Base-by-base conservation (phyloP, 73 alveolate genomes). In the Diophrys sp. region DNA sequence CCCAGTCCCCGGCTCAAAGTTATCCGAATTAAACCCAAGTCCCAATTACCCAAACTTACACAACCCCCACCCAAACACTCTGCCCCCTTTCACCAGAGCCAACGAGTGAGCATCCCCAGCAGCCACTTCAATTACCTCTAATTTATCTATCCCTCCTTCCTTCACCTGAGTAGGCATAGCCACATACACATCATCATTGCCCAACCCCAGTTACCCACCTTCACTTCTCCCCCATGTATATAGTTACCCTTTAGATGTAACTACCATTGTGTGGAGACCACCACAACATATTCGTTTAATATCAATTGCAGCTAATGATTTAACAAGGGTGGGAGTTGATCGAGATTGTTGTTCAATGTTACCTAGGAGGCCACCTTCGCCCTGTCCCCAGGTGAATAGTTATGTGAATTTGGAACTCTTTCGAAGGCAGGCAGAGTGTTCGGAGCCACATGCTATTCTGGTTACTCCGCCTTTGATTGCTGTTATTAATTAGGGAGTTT, bases 41-140 rank as follows among this genome's bases (percentile, higher is more conserved):
- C 93, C 96, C 0, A 84, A 73, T 75, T 89, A 75, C 0, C 96
- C 96, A 54, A 78, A 83, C 57, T 89, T 85, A 33, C 88, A 62
- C 73, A 72, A 56, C 14, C 99, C 99, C 98, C 99, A 95, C 31
- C 90, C 96, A 82, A 80, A 95, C 25, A 94, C 86, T 68, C 72
- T 80, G 18, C 97, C 98, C 57, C 89, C 97, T 33, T 83, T 72
- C 1, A 91, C 73, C 73, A 95, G 74, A 23, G 96, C 97, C 1
- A 87, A 81, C 29, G 95, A 82, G 76, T 95, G 99, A 0, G 96
- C 96, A 44, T 87, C 99, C 25, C 99, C 99, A n/a, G 96, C 91
- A 1, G 97, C 93, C 0, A 94, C 89, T 77, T 89, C 85, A 18
- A 56, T 67, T 32, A 96, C 87, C 26, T 79, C n/a, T 0, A 34